These are phyloP conservation scores for Catunica adiposa DNA, from an alignment of 2,329 filamentous ascomycete genomes.

Conservation along the genomic window DNA sequence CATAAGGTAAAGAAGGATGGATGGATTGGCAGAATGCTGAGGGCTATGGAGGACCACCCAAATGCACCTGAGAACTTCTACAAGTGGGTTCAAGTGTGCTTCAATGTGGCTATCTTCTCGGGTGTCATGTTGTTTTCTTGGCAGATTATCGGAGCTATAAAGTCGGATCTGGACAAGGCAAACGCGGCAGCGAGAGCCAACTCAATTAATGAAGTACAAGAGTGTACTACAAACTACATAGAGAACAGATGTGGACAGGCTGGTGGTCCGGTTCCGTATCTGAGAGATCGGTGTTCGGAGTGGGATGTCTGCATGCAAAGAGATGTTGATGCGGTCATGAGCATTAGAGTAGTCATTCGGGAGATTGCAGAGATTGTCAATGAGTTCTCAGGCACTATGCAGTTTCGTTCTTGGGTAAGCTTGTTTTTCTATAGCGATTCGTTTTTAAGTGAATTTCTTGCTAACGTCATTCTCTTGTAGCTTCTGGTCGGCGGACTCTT, in stretches of 20 bases:
- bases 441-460: not conserved
- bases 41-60: constrained; percentile 38
- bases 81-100: constrained; percentile 40
- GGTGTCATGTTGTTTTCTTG: constrained; percentile 49
- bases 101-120: constrained; percentile 46
- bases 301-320: constrained; percentile 83
- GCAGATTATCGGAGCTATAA: constrained; percentile 51
- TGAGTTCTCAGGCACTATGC: constrained; percentile 79
- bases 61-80: constrained; percentile 42
- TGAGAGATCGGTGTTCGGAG: constrained; percentile 55
- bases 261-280: constrained; percentile 43
- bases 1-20: constrained; percentile 13
- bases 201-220: constrained; percentile 54
- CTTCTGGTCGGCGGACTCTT: constrained; percentile 35
- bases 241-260: constrained; percentile 56
- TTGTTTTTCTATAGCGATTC: not conserved
- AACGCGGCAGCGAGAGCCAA: constrained; percentile 50
- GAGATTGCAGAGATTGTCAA: constrained; percentile 90
- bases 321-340: constrained; percentile 61
- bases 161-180: constrained; percentile 57
- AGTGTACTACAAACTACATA: constrained; percentile 56
- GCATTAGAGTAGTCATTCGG: constrained; percentile 65
- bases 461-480: constrained; percentile 21
- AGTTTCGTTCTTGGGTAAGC: constrained; percentile 54
- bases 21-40: constrained; percentile 31